phyloP scores from a whole-genome alignment of 2,329 filamentous ascomycete genomes.

The Pyricularia pennisetigena region DNA sequence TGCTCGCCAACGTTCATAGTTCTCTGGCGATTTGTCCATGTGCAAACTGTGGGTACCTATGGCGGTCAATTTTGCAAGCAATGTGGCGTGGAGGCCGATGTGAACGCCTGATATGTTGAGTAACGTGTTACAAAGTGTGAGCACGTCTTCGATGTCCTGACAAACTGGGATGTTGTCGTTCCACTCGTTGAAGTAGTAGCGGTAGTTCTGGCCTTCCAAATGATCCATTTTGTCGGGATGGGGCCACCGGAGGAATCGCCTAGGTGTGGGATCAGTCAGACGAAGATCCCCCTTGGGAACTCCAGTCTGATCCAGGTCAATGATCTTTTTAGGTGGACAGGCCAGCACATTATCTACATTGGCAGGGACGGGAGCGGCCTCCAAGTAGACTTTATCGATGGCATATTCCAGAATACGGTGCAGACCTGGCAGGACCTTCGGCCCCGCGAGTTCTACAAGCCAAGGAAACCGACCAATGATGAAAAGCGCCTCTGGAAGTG shows the following conservation, averaged over 20 bases:
- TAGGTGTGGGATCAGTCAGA: constrained; percentile 46
- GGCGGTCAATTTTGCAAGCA: constrained; percentile 73
- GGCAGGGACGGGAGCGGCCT: constrained; percentile 27
- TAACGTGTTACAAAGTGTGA: constrained; percentile 74
- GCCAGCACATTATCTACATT: constrained; percentile 15
- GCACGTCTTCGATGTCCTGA: constrained; percentile 82
- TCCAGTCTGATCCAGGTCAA: constrained; percentile 52
- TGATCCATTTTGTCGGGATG: constrained; percentile 69
- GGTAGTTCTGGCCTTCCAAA: constrained; percentile 69
- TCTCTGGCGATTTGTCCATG: constrained; percentile 59
- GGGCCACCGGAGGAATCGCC: constrained; percentile 71
- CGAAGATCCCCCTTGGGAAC: constrained; percentile 61
- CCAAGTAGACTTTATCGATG: constrained; percentile 60
- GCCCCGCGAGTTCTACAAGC: constrained; percentile 76
- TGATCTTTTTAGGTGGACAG: constrained; percentile 33
- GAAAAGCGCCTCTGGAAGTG: constrained; percentile 85
- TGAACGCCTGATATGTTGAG: constrained; percentile 80
- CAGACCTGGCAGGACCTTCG: constrained; percentile 62
- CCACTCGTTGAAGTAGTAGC: constrained; percentile 98
- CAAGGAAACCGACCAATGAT: constrained; percentile 83
- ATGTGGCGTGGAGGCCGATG: constrained; percentile 71
- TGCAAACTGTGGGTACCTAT: constrained; percentile 71
- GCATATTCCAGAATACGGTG: constrained; percentile 80
- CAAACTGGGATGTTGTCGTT: constrained; percentile 86
- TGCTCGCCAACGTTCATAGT: constrained; percentile 72